Evolutionary conservation across 768 basidiomycete genomes (phyloP).

Genomic region (Mycena epipterygia): DNA sequence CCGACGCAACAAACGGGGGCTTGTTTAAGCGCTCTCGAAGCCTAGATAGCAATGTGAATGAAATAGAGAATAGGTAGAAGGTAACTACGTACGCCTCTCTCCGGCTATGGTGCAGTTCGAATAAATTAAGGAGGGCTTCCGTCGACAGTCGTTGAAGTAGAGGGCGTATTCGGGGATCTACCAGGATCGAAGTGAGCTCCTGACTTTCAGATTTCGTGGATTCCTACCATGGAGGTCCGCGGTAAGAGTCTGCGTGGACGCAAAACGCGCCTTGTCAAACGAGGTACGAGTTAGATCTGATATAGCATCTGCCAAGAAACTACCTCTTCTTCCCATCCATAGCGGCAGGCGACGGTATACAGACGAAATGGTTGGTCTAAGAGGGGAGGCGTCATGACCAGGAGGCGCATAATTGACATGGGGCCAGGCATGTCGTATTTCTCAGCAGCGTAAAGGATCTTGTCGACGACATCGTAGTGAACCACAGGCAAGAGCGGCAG

Average conservation of each 20-base stretch:
- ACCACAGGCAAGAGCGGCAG: conserved; percentile 54
- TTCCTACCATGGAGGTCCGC: conserved; percentile 67
- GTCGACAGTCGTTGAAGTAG: conserved; percentile 64
- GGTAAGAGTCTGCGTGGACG: conserved; percentile 68
- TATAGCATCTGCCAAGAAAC: too few species aligned
- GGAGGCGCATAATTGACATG: conserved; percentile 68
- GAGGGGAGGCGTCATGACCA: conserved; percentile 66
- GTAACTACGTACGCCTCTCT: conserved; percentile 54
- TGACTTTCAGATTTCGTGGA: too few species aligned
- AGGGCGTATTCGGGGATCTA: conserved; percentile 57
- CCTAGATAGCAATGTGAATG: conserved; percentile 31
- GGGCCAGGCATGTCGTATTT: conserved; percentile 82
- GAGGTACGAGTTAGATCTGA: too few species aligned
- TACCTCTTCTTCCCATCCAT: conserved; percentile 73
- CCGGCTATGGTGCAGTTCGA: conserved; percentile 67
- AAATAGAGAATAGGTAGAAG: not conserved
- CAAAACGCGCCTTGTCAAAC: conserved; percentile 61
- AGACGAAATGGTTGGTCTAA: conserved; percentile 65
- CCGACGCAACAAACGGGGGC: conserved; percentile 66
- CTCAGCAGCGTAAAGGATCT: conserved; percentile 72
- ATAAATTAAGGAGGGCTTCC: conserved; percentile 65
- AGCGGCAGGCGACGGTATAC: conserved; percentile 68
- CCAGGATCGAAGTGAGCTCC: too few species aligned
- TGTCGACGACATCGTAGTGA: conserved; percentile 66
- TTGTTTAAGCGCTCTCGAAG: conserved; percentile 64